phyloP scores from a whole-genome alignment of 1,284 basidiomycete species.

The Ganoderma boninense region DNA sequence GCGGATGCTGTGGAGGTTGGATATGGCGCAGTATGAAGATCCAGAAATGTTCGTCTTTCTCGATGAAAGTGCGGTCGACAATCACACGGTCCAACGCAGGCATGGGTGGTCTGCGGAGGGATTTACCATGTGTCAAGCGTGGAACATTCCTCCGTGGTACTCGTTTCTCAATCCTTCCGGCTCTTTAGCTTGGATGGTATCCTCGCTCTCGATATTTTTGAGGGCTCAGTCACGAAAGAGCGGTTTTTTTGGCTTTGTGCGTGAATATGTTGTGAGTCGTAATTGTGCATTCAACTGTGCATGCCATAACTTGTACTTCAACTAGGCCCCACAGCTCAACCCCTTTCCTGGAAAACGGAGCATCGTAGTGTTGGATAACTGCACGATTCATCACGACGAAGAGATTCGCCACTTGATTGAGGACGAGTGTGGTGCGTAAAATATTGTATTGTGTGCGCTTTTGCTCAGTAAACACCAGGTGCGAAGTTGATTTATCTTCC shows the following conservation, averaged over 20 bases:
- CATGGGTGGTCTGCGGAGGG: background rate
- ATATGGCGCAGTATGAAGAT: too few relatives aligned
- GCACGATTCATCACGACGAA: background rate
- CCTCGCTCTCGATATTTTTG: background rate
- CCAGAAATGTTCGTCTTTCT: too few relatives aligned
- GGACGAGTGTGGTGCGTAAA: background rate
- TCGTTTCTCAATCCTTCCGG: background rate
- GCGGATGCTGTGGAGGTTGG: too few relatives aligned
- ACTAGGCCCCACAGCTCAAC: background rate
- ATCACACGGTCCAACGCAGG: background rate
- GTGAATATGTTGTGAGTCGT: background rate
- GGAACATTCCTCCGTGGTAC: background rate
- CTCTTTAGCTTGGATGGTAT: background rate
- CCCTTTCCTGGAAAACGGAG: background rate
- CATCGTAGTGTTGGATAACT: background rate
- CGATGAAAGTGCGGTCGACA: too few relatives aligned
- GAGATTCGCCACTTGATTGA: background rate
- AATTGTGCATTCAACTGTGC: too few relatives aligned
- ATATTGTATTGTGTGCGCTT: too few relatives aligned
- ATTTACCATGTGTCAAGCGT: background rate
- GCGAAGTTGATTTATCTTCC: background rate
- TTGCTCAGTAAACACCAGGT: too few relatives aligned
- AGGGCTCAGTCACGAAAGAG: background rate
- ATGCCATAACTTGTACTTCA: too few relatives aligned
- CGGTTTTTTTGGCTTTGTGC: background rate